Evolutionary conservation across 495 filamentous ascomycete species (phyloP).

Genomic region (Tuber umbilicatum): DNA sequence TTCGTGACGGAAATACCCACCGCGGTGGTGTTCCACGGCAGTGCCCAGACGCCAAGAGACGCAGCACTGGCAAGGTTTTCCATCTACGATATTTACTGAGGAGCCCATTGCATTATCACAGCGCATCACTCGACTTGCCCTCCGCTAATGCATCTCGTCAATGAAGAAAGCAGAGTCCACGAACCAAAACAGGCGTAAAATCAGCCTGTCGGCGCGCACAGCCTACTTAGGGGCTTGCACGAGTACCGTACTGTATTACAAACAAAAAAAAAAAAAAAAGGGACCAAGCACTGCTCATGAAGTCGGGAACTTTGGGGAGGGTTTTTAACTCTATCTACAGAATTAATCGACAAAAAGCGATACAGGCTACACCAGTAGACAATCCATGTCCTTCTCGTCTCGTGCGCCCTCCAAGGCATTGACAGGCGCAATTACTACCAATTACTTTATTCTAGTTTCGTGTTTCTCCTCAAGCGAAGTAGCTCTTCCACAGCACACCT

Average conservation of each 20-base stretch:
- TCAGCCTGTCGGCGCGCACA: not conserved
- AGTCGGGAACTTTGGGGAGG: not conserved
- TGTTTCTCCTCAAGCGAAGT: conserved; percentile 69
- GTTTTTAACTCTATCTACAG: not conserved
- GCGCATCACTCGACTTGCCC: not conserved
- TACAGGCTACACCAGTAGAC: not conserved
- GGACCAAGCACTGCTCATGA: not conserved
- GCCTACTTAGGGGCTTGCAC: not conserved
- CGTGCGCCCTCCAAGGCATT: not conserved
- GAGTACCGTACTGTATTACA: not conserved
- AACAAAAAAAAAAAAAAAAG: not conserved
- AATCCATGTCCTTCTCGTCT: not conserved
- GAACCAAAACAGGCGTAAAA: not conserved
- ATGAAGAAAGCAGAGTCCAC: not conserved
- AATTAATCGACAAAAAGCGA: not conserved
- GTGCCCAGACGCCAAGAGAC: not conserved
- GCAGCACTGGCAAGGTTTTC: not conserved
- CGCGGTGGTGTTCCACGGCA: too few relatives aligned
- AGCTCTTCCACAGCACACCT: conserved; percentile 98
- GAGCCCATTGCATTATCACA: not conserved
- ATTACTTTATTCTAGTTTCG: not conserved
- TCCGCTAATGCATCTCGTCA: not conserved
- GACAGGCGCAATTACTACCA: not conserved
- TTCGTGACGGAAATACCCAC: not conserved
- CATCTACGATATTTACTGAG: not conserved